Base-by-base conservation (phyloP, 805 yeast species). In the Ogataea allantospora region DNA sequence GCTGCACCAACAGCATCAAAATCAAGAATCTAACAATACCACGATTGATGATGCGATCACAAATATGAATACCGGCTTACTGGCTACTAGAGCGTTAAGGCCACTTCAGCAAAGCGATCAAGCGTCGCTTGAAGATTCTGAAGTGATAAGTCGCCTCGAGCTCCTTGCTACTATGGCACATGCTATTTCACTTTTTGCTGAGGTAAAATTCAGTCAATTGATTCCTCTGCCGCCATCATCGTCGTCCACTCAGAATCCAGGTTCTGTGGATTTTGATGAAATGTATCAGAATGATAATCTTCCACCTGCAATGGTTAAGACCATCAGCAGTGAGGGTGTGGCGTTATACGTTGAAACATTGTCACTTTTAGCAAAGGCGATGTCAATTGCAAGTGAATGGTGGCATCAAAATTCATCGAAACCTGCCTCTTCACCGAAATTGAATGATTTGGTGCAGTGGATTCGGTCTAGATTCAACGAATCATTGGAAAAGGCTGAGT, bases 391-490 rank as follows among this genome's bases (percentile, higher is more conserved):
- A 1, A 78, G 89, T 28, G 80, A 73, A 10, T 93, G 98, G 97
- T 93, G 98, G 98, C 73, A 76, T 44, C 67, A 66, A 22, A 65
- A 72, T 42, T 58, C 53, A 18, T 40, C 49, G 11, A 49, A 55
- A 30, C 53, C 55, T 19, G 41, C 58, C 40, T 67, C 66, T 2
- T 57, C 62, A 5, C 62, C 71, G 11, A 69, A 72, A 42, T 63
- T 83, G 50, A 82, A 82, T 56, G 78, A 73, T 54, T 66, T 84
- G 31, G 95, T 88, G 9, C 97, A 93, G 63, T 88, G 96, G 96
- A 80, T 87, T 6, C 73, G 98, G 42, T 88, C 83, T 41, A 75
- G 80, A 44, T 91, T 88, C 63, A 91, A 93, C 60, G 96, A 88
- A 54, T 78, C 87, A 40, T 71, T 91, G 43, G 95, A 85, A 45